Evolutionary conservation across 306 rosid genomes (phyloP).

Genomic region (Dalbergia cultrata): DNA sequence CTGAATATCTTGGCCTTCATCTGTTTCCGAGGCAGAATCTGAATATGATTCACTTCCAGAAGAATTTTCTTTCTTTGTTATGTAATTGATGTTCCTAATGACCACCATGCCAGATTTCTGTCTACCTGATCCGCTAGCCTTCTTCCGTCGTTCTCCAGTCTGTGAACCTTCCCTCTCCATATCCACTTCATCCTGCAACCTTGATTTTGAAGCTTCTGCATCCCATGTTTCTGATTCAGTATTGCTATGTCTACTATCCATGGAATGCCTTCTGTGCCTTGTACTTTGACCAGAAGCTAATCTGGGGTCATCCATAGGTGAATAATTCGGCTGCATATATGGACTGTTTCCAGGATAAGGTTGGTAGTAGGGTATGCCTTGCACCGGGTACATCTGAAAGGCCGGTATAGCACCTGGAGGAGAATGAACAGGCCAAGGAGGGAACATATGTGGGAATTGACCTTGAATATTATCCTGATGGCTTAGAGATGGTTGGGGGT

Average conservation of each 20-base stretch:
- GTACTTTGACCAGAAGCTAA: conserved; percentile 58
- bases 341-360: conserved; percentile 80
- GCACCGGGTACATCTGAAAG: conserved; percentile 87
- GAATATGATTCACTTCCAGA: conserved; percentile 77
- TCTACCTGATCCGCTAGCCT: conserved; percentile 68
- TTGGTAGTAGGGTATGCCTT: conserved; percentile 95
- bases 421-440: conserved; percentile 96
- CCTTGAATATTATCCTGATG: conserved; percentile 83
- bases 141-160: conserved; percentile 64
- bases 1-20: conserved; percentile 61
- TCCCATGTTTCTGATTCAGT: conserved; percentile 70
- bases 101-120: conserved; percentile 85
- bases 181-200: conserved; percentile 65
- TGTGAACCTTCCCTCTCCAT: conserved; percentile 65
- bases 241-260: conserved; percentile 74
- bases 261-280: conserved; percentile 80
- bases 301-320: conserved; percentile 73
- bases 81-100: conserved; percentile 90
- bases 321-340: conserved; percentile 77
- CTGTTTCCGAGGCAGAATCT: conserved; percentile 69
- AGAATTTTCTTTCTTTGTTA: conserved; percentile 71
- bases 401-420: conserved; percentile 81
- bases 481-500: conserved; percentile 66
- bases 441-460: conserved; percentile 87
- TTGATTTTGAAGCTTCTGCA: conserved; percentile 62